Evolutionary conservation across 2,329 filamentous ascomycete genomes (phyloP), one percentile per base, ranked within the genome.

Genomic region (Stagonosporopsis chrysanthemi): DNA sequence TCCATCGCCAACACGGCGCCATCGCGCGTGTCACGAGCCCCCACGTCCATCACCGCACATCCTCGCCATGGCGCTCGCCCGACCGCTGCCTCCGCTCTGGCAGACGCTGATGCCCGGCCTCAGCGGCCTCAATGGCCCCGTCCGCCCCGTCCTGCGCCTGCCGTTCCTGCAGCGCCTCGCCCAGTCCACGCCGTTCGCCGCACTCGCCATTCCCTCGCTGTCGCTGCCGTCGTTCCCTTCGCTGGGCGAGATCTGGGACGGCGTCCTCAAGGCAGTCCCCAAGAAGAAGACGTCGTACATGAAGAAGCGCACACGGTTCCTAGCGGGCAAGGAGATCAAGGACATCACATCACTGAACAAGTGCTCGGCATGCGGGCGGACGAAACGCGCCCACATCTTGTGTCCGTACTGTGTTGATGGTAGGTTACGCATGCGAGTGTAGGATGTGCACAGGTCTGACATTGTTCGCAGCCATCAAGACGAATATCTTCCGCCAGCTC

Each of bases 231-330:
- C 69, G 9, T 59, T 76, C 23, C 74, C 76, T 1, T 74, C 84
- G 5, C 73, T 92, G n/a, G 79, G 97, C 22, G 88, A 90, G 62
- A 88, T 99, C 70, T 98, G 94, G 94, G 94, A 97, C 67, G 92
- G 91, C 6, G 86, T 99, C 42, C 83, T 99, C 66, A 88, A 88
- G 65, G 95, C 95, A 1, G 95, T 98, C 15, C 95, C 95, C 5
- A 99, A 99, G 85, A 98, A 97, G 82, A 99, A 98, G 86, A 96
- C 92, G 31, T 97, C 94, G 39, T 92, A 99, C 78, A 91, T 91
- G 82, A 97, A 95, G 82, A 97, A 92, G 84, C 86, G 95, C 68
- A 89, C 92, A 74, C 87, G 96, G 70, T 92, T 96, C 74, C 90
- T 98, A 88, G 94, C 93, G 23, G 95, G 95, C 72, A 99, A 99